Percentiles rank a stretch among this genome's conserved stretches.
phyloP scores from a whole-genome alignment of 2,329 filamentous ascomycete genomes.

The Aspergillus jensenii region DNA sequence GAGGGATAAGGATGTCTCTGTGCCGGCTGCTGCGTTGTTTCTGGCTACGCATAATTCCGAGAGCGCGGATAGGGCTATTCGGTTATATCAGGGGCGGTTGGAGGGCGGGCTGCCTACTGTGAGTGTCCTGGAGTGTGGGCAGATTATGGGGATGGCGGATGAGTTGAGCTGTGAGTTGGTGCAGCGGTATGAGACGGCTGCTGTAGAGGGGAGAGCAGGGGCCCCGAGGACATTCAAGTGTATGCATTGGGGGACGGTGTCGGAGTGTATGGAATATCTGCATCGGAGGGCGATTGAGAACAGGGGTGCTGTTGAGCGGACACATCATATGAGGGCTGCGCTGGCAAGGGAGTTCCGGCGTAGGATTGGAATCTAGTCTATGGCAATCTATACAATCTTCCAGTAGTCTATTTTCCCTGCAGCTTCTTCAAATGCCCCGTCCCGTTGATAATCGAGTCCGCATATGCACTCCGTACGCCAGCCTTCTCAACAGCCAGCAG shows the following conservation, averaged over 20 bases:
- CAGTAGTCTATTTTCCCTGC: neutral
- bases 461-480: constrained; percentile 54
- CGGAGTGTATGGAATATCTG: constrained; percentile 54
- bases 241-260: constrained; percentile 54
- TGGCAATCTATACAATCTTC: no score
- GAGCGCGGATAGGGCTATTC: no score
- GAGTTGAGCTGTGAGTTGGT: constrained; percentile 66
- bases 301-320: constrained; percentile 62
- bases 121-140: constrained; percentile 59
- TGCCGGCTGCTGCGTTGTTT: no score
- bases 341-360: neutral
- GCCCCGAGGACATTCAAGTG: constrained; percentile 52
- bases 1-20: no score
- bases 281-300: constrained; percentile 69
- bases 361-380: neutral
- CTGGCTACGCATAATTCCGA: no score
- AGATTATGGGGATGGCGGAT: constrained; percentile 89
- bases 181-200: constrained; percentile 21
- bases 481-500: constrained; percentile 60
- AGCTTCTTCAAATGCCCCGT: constrained; percentile 27
- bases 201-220: constrained; percentile 11
- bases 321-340: neutral
- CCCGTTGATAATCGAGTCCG: constrained; percentile 48
- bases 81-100: no score
- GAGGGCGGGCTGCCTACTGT: constrained; percentile 25